phyloP scores from a whole-genome alignment of 1,284 basidiomycete species.

The Trichosporon faecale region DNA sequence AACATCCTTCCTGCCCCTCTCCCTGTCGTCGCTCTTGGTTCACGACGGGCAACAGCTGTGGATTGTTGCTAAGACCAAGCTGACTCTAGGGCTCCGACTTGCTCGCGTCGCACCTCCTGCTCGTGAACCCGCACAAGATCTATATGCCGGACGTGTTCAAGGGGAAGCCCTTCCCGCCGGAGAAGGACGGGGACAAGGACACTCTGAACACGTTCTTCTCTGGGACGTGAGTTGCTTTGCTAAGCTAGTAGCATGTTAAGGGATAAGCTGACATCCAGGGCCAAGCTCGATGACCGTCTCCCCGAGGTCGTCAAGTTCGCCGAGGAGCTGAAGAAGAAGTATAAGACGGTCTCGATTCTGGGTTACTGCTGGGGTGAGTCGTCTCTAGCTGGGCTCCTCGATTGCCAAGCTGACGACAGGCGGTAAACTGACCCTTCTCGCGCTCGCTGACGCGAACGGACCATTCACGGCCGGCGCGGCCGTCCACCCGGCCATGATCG shows the following conservation, averaged over 20 bases:
- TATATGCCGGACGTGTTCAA: constrained; percentile 45
- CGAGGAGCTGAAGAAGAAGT: constrained; percentile 29
- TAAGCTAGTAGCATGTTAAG: background rate
- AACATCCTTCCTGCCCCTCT: no score
- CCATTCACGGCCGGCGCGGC: constrained; percentile 38
- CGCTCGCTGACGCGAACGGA: constrained; percentile 24
- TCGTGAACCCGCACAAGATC: constrained; percentile 34
- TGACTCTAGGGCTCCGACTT: constrained; percentile 39
- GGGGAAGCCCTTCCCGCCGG: constrained; percentile 43
- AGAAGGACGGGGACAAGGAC: constrained; percentile 44
- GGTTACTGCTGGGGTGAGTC: constrained; percentile 48
- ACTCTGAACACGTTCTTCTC: constrained; percentile 41
- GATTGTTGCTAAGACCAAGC: no score
- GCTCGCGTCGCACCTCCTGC: constrained; percentile 33
- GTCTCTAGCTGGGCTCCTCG: background rate
- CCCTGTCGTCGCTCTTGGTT: background rate
- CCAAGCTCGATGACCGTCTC: constrained; percentile 40
- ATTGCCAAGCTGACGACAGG: constrained; percentile 25
- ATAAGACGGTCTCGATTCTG: constrained; percentile 36
- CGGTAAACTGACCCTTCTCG: constrained; percentile 40
- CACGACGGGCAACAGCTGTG: no score
- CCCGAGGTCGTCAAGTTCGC: constrained; percentile 44
- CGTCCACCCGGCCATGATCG: constrained; percentile 47
- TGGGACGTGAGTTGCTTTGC: constrained; percentile 35
- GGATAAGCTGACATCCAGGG: constrained; percentile 24